A percentile compares a stretch with the other conserved stretches of the same genome.
Evolutionary conservation across 257 asterid genomes (phyloP).

Genomic region (Cordia subcordata): DNA sequence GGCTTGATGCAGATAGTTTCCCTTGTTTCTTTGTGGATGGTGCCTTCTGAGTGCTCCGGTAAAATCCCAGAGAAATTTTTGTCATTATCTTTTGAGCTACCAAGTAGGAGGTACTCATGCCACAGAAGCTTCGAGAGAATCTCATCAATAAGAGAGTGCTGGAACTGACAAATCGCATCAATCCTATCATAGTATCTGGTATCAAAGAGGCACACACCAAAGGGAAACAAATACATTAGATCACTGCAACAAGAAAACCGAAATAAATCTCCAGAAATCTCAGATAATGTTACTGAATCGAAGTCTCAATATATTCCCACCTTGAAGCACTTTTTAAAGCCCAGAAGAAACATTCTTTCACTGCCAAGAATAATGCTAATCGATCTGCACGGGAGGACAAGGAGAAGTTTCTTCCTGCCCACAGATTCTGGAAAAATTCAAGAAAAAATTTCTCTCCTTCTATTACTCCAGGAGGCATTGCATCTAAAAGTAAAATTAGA

Average conservation of each 20-base stretch:
- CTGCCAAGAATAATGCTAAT: slow-evolving; percentile 57
- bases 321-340: slow-evolving; percentile 69
- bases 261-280: slow-evolving; percentile 6
- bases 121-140: slow-evolving; percentile 67
- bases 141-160: slow-evolving; percentile 48
- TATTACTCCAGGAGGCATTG: slow-evolving; percentile 58
- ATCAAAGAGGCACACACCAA: slow-evolving; percentile 21
- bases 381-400: slow-evolving; percentile 52
- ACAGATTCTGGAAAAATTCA: slow-evolving; percentile 69
- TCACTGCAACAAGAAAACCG: slow-evolving; percentile 12
- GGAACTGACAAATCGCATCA: slow-evolving; percentile 39
- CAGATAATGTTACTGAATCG: not conserved
- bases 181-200: slow-evolving; percentile 60
- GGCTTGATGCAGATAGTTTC: slow-evolving; percentile 41
- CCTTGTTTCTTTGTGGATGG: slow-evolving; percentile 45
- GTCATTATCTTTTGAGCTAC: slow-evolving; percentile 42
- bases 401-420: slow-evolving; percentile 80
- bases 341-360: slow-evolving; percentile 85
- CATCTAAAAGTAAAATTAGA: slow-evolving; percentile 66
- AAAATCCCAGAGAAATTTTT: slow-evolving; percentile 21
- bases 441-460: slow-evolving; percentile 65
- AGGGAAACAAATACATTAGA: slow-evolving; percentile 13
- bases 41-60: slow-evolving; percentile 28
- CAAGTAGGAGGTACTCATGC: slow-evolving; percentile 58
- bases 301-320: slow-evolving; percentile 42